Conservation (phyloP, 495 filamentous ascomycete species). For the Penicillium subrubescens region DNA sequence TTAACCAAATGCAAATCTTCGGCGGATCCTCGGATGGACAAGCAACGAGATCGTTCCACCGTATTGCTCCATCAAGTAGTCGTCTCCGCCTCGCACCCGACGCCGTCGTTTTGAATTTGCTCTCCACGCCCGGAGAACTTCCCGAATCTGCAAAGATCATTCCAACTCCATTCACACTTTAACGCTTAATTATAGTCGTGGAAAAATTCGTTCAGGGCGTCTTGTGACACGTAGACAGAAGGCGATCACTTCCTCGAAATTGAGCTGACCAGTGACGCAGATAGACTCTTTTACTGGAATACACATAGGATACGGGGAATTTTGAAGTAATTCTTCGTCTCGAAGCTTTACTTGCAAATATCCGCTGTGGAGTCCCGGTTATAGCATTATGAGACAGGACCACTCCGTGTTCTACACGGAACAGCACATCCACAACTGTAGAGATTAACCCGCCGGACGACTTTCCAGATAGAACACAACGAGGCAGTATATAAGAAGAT, state of each 20-base stretch:
- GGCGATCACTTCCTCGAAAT: constrained; percentile 4
- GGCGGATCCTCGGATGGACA: constrained; percentile 3
- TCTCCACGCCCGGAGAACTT: constrained; percentile 20
- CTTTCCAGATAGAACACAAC: neutral
- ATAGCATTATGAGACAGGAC: constrained; percentile 24
- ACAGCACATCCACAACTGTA: constrained; percentile 3
- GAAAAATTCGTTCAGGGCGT: constrained; percentile 12
- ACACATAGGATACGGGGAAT: neutral
- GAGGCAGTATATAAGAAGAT: constrained; percentile 15
- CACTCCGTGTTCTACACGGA: constrained; percentile 26
- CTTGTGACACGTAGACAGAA: neutral
- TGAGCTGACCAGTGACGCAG: neutral
- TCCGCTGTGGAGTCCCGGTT: constrained; percentile 19
- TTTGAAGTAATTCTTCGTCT: neutral
- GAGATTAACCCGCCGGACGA: neutral
- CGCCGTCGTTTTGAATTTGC: constrained; percentile 21
- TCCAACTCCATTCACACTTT: neutral
- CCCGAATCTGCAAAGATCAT: constrained; percentile 15
- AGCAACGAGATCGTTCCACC: constrained; percentile 10
- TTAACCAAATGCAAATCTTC: neutral
- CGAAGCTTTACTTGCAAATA: constrained; percentile 1
- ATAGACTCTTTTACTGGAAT: neutral
- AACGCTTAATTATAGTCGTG: constrained; percentile 17
- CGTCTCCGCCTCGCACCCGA: neutral
- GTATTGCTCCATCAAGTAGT: constrained; percentile 12